A percentile compares a stretch with the other conserved stretches of the same genome.
phyloP scores from a whole-genome alignment of 257 asterid species.

The Fraxinus pennsylvanica region DNA sequence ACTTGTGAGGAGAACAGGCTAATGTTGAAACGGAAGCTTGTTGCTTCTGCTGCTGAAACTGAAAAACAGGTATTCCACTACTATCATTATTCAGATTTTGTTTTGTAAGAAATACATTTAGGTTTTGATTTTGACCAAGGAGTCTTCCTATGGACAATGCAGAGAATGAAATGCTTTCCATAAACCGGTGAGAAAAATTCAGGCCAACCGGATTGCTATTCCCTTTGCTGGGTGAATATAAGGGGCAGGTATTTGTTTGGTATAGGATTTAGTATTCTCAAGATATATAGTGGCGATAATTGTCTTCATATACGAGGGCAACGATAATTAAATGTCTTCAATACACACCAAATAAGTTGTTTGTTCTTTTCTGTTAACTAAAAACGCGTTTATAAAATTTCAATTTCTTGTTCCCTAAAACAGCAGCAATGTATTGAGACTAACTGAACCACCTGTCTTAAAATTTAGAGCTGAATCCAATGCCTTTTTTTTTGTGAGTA shows the following conservation, averaged over 20 bases:
- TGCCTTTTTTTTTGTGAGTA: conserved; percentile 19
- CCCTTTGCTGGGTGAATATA: conserved; percentile 22
- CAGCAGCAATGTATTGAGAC: conserved; percentile 22
- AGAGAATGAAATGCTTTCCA: conserved; percentile 92
- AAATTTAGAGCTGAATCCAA: conserved; percentile 27
- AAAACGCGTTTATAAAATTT: conserved; percentile 26
- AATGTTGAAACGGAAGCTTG: conserved; percentile 72
- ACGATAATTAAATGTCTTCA: conserved; percentile 13
- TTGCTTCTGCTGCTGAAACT: conserved; percentile 70
- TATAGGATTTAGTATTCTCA: neutral
- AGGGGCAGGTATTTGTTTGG: neutral
- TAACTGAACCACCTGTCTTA: conserved; percentile 21
- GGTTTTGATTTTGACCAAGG: conserved; percentile 11
- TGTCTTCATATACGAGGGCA: conserved; percentile 16
- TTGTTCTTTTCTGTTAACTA: conserved; percentile 18
- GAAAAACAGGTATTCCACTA: conserved; percentile 67
- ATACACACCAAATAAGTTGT: conserved; percentile 20
- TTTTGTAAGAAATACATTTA: conserved; percentile 12
- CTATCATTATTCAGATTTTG: conserved; percentile 8
- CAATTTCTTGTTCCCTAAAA: conserved; percentile 33
- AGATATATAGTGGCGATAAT: conserved; percentile 1
- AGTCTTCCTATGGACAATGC: conserved; percentile 37
- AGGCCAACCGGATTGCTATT: conserved; percentile 23
- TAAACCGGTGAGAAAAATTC: conserved; percentile 29
- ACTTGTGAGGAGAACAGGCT: conserved; percentile 71